Evolutionary conservation across 768 basidiomycete species (phyloP).

Genomic region (Arthromyces matolae): DNA sequence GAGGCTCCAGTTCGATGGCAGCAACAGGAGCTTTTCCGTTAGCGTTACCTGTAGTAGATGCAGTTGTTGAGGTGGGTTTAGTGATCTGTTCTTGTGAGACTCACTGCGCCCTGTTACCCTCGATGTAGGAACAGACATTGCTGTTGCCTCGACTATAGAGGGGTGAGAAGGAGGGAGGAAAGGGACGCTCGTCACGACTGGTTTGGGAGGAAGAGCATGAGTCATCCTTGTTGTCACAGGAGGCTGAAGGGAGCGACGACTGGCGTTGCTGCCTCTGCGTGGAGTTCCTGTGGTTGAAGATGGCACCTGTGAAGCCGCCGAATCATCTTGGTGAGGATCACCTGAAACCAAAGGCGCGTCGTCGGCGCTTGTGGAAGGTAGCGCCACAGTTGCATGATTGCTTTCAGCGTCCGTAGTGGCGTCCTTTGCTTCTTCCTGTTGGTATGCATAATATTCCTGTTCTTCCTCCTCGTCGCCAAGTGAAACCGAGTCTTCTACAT

Average conservation of each 20-base stretch:
- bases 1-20: slow-evolving; percentile 22
- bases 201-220: slow-evolving; percentile 71
- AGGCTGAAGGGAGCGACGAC: slow-evolving; percentile 22
- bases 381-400: background rate
- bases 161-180: slow-evolving; percentile 54
- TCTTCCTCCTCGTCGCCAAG: slow-evolving; percentile 73
- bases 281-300: slow-evolving; percentile 15
- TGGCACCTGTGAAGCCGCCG: slow-evolving; percentile 9
- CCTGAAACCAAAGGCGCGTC: slow-evolving; percentile 4
- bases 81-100: slow-evolving; percentile 29
- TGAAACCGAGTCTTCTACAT: slow-evolving; percentile 58
- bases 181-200: slow-evolving; percentile 46
- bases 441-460: slow-evolving; percentile 43
- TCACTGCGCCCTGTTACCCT: slow-evolving; percentile 39
- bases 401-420: background rate
- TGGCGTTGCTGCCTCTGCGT: slow-evolving; percentile 8
- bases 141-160: slow-evolving; percentile 57
- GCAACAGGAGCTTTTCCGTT: slow-evolving; percentile 20
- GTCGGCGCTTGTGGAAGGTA: slow-evolving; percentile 3
- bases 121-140: slow-evolving; percentile 46
- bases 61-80: slow-evolving; percentile 24
- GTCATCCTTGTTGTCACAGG: slow-evolving; percentile 39
- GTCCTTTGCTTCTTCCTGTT: slow-evolving; percentile 15
- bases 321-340: slow-evolving; percentile 10
- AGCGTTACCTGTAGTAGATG: slow-evolving; percentile 17